These are phyloP conservation scores for Trichoderma brevicompactum DNA, from an alignment of 2,329 filamentous ascomycete genomes.

Conservation along the genomic window DNA sequence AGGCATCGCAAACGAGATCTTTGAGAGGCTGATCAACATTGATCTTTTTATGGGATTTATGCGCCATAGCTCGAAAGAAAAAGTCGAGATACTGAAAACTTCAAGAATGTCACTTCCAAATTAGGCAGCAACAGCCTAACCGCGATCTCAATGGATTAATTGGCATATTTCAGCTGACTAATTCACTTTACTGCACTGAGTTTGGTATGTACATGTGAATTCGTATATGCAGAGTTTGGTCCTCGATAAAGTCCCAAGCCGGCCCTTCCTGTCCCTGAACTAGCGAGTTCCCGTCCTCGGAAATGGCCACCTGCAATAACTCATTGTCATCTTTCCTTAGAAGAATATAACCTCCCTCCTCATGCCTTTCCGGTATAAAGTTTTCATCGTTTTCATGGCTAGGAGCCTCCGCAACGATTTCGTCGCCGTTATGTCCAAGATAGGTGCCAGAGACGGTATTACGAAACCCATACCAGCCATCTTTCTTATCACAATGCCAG, in stretches of 20 bases:
- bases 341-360: neutral
- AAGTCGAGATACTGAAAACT: neutral
- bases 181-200: too few species aligned
- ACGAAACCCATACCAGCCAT: neutral
- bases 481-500: neutral
- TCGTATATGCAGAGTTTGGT: too few species aligned
- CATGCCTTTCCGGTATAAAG: neutral
- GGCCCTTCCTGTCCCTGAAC: neutral
- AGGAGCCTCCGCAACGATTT: neutral
- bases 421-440: neutral
- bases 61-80: neutral
- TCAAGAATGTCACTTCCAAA: neutral
- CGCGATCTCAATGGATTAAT: too few species aligned
- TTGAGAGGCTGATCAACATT: neutral
- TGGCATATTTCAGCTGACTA: too few species aligned
- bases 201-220: too few species aligned
- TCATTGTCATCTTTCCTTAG: accelerated
- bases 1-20: neutral
- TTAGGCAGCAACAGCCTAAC: neutral
- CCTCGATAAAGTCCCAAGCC: neutral
- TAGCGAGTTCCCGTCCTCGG: neutral
- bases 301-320: neutral
- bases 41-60: neutral
- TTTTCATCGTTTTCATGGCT: neutral
- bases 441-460: neutral